Evolutionary conservation across 257 asterid genomes (phyloP), one percentile per base, ranked within the genome.

Genomic region (Fraxinus cuspidata): DNA sequence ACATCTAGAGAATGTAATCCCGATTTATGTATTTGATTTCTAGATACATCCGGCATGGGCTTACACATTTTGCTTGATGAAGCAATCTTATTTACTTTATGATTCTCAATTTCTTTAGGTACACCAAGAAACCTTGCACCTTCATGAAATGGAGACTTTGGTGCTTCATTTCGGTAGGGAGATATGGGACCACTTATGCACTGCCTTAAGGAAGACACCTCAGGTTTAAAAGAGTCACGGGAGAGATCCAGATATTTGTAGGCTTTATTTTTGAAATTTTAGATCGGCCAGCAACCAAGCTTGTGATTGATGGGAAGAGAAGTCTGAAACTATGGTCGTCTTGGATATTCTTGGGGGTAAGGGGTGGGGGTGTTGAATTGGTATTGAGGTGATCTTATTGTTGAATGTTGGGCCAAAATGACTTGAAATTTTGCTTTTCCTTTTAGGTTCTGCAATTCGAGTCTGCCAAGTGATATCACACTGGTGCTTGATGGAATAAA

Each of bases 81-180:
- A n/a, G n/a, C n/a, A n/a, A n/a, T n/a, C n/a, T 87, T 88, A 56
- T 78, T 74, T 60, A 88, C 86, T 60, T 85, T 80, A 80, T 82
- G 77, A 80, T 49, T 68, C 74, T 85, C 92, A 28, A 84, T 84
- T 76, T 85, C 89, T 79, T 84, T 90, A 31, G 94, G 98, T 69
- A 90, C 80, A 8, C 97, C 97, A 69, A 92, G 96, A 89, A 90
- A 93, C 25, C 89, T 89, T 5, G 81, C 89, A 11, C 94, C 97
- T 67, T 89, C 97, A 21, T 83, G 90, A 70, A 90, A 93, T 42
- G 97, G 92, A 78, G 98, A 92, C 80, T 75, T 88, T 31, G 97
- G 93, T 13, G 92, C 83, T 66, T 89, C 93, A 38, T 92, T 93
- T 64, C 98, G 83, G 73, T 87, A 90, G 23, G 99, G 99, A 80